phyloP scores from a whole-genome alignment of 331 rosid species.

The Rosa hybrid region DNA sequence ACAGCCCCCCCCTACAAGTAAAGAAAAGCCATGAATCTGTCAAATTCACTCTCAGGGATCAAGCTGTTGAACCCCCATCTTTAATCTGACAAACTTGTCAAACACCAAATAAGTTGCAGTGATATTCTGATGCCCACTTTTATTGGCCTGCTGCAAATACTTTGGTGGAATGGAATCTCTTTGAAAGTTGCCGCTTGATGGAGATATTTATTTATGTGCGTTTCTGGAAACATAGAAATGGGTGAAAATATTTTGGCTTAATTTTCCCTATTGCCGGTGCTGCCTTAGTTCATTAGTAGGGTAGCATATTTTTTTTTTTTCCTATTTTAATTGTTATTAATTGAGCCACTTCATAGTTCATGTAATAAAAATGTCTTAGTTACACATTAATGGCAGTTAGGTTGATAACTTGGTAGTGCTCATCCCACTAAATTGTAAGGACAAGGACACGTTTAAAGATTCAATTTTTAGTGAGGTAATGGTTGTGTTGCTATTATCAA shows the following conservation, averaged over 20 bases:
- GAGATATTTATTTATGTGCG: not conserved
- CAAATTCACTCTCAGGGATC: not conserved
- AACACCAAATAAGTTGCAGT: conserved; percentile 12
- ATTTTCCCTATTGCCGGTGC: conserved; percentile 8
- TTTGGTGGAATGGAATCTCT: conserved; percentile 17
- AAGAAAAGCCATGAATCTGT: conserved; percentile 20
- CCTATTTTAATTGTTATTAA: not conserved
- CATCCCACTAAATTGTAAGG: not conserved
- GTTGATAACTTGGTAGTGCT: conserved; percentile 5
- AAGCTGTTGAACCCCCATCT: not conserved
- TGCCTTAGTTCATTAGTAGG: conserved; percentile 2
- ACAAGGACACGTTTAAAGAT: not conserved
- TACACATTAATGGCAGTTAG: conserved; percentile 14
- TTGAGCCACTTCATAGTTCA: not conserved
- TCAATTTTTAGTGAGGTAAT: not conserved
- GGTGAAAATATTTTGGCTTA: conserved; percentile 7
- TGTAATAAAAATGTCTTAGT: not conserved
- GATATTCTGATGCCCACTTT: conserved; percentile 7
- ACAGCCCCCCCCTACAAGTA: conserved; percentile 42
- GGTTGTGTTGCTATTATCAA: not conserved
- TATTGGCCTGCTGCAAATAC: conserved; percentile 18
- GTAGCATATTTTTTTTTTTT: not conserved
- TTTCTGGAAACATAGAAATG: conserved; percentile 13
- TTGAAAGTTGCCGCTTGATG: conserved; percentile 8
- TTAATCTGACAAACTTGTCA: conserved; percentile 9